A percentile compares a stretch with the other conserved stretches of the same genome.
These are phyloP conservation scores for Hypoxylon sp. DNA, from an alignment of 2,329 filamentous ascomycete genomes.

Conservation along the genomic window DNA sequence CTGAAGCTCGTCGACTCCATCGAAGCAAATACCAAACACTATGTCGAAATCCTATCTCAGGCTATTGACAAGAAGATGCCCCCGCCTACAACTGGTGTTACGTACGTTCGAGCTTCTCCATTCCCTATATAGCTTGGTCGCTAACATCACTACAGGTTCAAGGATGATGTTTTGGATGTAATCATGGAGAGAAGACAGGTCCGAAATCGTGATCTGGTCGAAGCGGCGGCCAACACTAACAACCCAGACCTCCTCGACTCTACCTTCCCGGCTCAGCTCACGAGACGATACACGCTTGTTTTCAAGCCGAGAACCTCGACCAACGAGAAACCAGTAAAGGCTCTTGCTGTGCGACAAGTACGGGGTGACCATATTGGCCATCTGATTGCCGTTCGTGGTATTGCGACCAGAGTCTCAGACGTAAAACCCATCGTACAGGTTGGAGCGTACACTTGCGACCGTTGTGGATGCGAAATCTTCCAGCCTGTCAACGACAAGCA, in stretches of 20 bases:
- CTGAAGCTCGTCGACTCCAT: constrained; percentile 83
- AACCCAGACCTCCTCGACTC: constrained; percentile 73
- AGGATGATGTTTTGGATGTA: constrained; percentile 96
- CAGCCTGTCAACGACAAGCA: constrained; percentile 92
- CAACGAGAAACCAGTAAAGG: constrained; percentile 67
- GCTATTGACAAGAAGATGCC: constrained; percentile 91
- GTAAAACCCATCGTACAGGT: constrained; percentile 98
- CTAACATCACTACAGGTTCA: constrained; percentile 72
- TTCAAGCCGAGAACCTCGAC: constrained; percentile 90
- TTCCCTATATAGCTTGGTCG: constrained; percentile 34
- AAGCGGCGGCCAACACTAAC: constrained; percentile 70
- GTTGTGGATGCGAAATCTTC: constrained; percentile 96
- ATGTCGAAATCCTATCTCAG: constrained; percentile 88
- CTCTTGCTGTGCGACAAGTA: constrained; percentile 90
- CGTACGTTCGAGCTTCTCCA: constrained; percentile 57
- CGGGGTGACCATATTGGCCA: constrained; percentile 91
- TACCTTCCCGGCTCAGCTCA: constrained; percentile 90
- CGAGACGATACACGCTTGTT: constrained; percentile 91
- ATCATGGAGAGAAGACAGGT: constrained; percentile 91
- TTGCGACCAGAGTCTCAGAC: constrained; percentile 93
- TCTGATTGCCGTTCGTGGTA: constrained; percentile 93
- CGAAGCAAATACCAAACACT: constrained; percentile 91
- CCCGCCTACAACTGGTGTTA: constrained; percentile 77
- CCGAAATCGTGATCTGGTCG: constrained; percentile 79
- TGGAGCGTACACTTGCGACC: constrained; percentile 96